Evolutionary conservation across 176 grass and related monocot genomes (phyloP).

Genomic region (Carex kokanica): DNA sequence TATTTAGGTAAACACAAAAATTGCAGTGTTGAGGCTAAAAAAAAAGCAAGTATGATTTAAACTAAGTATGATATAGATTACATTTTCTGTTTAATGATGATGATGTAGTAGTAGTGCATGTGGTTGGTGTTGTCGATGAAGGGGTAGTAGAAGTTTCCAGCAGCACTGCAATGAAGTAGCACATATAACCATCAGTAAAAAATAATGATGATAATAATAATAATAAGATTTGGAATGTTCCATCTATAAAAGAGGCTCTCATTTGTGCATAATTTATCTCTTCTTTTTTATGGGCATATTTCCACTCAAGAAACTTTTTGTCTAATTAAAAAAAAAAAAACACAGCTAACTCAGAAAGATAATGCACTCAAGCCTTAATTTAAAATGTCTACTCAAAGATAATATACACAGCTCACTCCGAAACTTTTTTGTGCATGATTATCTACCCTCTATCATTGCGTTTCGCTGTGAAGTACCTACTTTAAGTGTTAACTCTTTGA

Average conservation of each 20-base stretch:
- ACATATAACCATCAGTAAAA: neutral
- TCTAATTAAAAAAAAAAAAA: neutral
- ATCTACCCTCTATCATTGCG: neutral
- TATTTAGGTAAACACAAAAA: no score
- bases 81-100: no score
- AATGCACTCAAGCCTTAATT: neutral
- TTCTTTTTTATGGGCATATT: neutral
- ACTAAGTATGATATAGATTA: no score
- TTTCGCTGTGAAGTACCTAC: neutral
- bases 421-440: no score
- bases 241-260: neutral
- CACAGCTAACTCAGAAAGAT: neutral
- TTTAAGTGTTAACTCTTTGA: neutral
- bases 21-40: no score
- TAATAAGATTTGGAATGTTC: neutral
- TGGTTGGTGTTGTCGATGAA: slow-evolving; percentile 12
- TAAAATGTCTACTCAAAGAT: neutral
- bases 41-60: no score
- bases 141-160: slow-evolving; percentile 39
- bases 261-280: neutral
- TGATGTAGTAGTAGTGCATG: slow-evolving; percentile 24
- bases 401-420: no score
- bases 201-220: neutral
- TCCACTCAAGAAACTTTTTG: neutral
- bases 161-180: slow-evolving; percentile 27